These are phyloP conservation scores for Smallanthus sonchifolius DNA, from an alignment of 129 eudicot genomes.

Conservation along the genomic window DNA sequence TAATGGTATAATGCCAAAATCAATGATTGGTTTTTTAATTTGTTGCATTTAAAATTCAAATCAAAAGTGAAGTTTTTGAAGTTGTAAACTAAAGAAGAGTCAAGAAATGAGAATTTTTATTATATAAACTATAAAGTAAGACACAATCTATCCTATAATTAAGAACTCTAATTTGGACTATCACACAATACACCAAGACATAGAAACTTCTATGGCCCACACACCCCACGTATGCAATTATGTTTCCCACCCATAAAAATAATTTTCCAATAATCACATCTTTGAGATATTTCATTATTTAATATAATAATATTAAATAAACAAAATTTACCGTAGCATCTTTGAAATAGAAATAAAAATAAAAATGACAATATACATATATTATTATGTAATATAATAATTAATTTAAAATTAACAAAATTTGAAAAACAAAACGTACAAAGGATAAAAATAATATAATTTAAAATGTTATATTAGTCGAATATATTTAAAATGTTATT, in stretches of 20 bases:
- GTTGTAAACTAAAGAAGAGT: background rate
- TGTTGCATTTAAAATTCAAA: background rate
- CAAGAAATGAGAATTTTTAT: background rate
- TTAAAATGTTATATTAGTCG: too few species aligned
- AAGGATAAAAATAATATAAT: too few species aligned
- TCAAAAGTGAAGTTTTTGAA: too few species aligned
- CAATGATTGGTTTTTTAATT: background rate
- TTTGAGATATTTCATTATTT: background rate
- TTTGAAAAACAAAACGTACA: too few species aligned
- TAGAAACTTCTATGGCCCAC: conserved; percentile 27
- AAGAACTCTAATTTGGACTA: background rate
- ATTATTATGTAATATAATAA: too few species aligned
- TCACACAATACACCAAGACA: background rate
- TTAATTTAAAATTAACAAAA: too few species aligned
- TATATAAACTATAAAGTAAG: background rate
- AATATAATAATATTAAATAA: background rate
- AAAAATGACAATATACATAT: too few species aligned
- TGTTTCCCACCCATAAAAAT: background rate
- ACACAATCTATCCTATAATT: background rate
- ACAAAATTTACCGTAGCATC: background rate
- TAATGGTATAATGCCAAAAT: background rate
- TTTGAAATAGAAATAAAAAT: too few species aligned
- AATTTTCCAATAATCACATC: background rate
- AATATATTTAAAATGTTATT: too few species aligned
- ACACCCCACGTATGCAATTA: conserved; percentile 10